Base-by-base conservation (phyloP, 768 basidiomycete genomes). In the Termitomyces sp. region DNA sequence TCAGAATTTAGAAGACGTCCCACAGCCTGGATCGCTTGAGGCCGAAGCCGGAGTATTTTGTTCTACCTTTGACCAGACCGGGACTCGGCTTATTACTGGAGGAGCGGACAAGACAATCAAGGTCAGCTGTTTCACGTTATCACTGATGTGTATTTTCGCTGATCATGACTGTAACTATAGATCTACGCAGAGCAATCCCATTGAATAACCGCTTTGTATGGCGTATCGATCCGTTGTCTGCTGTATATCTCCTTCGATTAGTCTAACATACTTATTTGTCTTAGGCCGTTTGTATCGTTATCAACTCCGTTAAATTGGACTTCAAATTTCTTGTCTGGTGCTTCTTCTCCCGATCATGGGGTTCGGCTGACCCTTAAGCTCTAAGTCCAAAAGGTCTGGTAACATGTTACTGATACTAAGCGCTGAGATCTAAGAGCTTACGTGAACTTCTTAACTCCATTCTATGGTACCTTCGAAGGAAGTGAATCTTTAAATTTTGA, bases 51-150 rank as follows among this genome's bases (percentile, higher is more conserved):
- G 96, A 55, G 83, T 97, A 11, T 98, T 97, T 77, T 96, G 92
- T 68, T 97, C 94, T 16, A 95, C 93, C 16, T 99, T 98, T 72
- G 97, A 98, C 70, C 79, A 86, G 69, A 98, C 96, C 1, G 97
- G 97, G 2, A 94, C 95, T 34, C 79, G 96, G 56, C 70, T 99
- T 56, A 94, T 95, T 62, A 97, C 95, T 16, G 97, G 97, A 37
- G 90, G 95, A 4, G 97, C 97, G 11, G 97, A 98, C 76, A 99
- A 98, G 80, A 98, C 96, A 10, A 96, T 98, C 76, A 98, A 99
- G 83, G 91, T 90, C 30, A 47, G 80, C 68, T 23, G 56, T 52
- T 50, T 40, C 21, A 42, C 10, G 35, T 17, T 57, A 55, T 55
- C 35, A 25, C 17, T 43, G 52, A 45, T n/a, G 51, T 45, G 7